Percentiles rank a stretch among this genome's conserved stretches.
These are phyloP conservation scores for Mycena crocata DNA, from an alignment of 768 basidiomycete genomes.

Conservation along the genomic window DNA sequence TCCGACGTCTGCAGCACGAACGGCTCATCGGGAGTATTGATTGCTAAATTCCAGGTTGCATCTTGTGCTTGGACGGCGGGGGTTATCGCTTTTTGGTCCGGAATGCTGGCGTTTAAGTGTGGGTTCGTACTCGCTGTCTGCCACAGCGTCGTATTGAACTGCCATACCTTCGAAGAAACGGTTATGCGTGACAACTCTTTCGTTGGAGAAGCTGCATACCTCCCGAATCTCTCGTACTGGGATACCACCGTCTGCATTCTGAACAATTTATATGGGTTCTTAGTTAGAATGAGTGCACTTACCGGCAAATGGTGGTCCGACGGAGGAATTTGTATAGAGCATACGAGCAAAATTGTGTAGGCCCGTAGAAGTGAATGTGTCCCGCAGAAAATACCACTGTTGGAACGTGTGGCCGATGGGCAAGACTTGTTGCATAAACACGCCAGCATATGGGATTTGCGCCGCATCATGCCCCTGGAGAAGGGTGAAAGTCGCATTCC, in stretches of 20 bases:
- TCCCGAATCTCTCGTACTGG: slow-evolving; percentile 17
- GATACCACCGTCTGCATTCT: slow-evolving; percentile 2
- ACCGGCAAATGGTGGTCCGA: slow-evolving; percentile 14
- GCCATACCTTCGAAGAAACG: slow-evolving; percentile 17
- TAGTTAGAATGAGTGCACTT: not conserved
- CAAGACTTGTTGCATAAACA: slow-evolving; percentile 17
- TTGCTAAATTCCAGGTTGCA: slow-evolving; percentile 23
- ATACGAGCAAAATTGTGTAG: slow-evolving; percentile 24
- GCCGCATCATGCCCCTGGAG: slow-evolving; percentile 14
- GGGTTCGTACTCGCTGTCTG: slow-evolving; percentile 21
- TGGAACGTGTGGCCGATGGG: slow-evolving; percentile 25
- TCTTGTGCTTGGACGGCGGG: slow-evolving; percentile 21
- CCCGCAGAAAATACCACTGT: slow-evolving; percentile 25
- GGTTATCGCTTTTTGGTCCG: slow-evolving; percentile 17
- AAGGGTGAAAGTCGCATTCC: slow-evolving; percentile 25
- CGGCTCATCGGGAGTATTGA: slow-evolving; percentile 17
- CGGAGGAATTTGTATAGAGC: slow-evolving; percentile 15
- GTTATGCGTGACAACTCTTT: no score
- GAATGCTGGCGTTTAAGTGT: slow-evolving; percentile 14
- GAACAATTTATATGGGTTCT: not conserved
- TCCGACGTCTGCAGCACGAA: slow-evolving; percentile 22
- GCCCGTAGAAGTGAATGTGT: slow-evolving; percentile 13
- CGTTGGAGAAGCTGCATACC: no score
- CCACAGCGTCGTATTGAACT: slow-evolving; percentile 26
- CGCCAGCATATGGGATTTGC: slow-evolving; percentile 4